phyloP scores from a whole-genome alignment of 805 yeast species.

The Lipomyces sp. region DNA sequence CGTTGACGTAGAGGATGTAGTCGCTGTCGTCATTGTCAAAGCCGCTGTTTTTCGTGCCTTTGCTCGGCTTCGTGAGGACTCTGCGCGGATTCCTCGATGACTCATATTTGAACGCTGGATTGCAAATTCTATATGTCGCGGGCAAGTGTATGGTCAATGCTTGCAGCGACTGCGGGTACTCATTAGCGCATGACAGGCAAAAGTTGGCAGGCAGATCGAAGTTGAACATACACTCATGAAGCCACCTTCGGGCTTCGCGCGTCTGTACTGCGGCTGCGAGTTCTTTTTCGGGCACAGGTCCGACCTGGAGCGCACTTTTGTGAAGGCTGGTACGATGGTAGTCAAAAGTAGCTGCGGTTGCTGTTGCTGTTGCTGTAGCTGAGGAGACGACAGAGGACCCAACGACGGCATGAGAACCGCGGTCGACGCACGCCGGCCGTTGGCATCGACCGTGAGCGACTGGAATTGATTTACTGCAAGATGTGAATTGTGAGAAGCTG shows the following conservation, averaged over 20 bases:
- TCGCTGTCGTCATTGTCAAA: slow-evolving; percentile 85
- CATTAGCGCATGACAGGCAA: no score
- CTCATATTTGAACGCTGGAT: slow-evolving; percentile 78
- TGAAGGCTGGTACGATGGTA: slow-evolving; percentile 18
- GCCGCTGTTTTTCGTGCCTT: slow-evolving; percentile 77
- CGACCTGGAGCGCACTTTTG: slow-evolving; percentile 15
- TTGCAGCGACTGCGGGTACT: slow-evolving; percentile 59
- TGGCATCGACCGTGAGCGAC: slow-evolving; percentile 18
- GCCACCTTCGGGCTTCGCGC: slow-evolving; percentile 33
- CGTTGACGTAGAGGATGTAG: slow-evolving; percentile 90
- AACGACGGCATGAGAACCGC: slow-evolving; percentile 19
- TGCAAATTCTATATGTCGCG: slow-evolving; percentile 79
- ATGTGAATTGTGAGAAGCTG: slow-evolving; percentile 6
- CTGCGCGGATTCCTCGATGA: slow-evolving; percentile 85
- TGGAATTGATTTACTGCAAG: slow-evolving; percentile 24
- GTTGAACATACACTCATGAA: slow-evolving; percentile 27
- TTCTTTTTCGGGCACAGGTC: slow-evolving; percentile 28
- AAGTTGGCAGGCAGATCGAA: background rate
- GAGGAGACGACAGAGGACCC: background rate
- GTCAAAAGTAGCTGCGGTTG: background rate
- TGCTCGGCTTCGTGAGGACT: slow-evolving; percentile 88
- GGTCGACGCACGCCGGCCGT: slow-evolving; percentile 19
- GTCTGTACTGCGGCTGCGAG: slow-evolving; percentile 27
- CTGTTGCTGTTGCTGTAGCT: slow-evolving; percentile 1
- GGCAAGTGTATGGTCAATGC: slow-evolving; percentile 77